Percentiles rank a stretch among this genome's conserved stretches.
Evolutionary conservation across 73 alveolate genomes (phyloP).

Genomic region (Durusdinium trenchii): DNA sequence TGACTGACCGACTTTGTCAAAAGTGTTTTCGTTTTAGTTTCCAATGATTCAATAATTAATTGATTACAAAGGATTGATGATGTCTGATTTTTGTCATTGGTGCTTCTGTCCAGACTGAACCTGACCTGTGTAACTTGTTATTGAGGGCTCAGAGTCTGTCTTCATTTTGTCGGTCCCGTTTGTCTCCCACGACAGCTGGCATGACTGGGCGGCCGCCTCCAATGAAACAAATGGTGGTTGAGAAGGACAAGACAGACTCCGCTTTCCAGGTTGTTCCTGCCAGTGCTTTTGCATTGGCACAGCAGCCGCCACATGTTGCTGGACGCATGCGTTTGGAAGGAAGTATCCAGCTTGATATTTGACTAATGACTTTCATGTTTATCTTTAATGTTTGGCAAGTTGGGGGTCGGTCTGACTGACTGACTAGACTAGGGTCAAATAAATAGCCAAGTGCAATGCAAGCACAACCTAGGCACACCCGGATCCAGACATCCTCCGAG

Average conservation of each 20-base stretch:
- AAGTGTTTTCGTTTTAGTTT: background rate
- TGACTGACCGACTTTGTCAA: background rate
- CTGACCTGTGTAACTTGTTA: background rate
- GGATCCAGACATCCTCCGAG: background rate
- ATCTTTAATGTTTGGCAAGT: background rate
- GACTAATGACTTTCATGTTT: background rate
- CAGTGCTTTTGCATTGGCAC: background rate
- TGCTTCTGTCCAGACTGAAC: background rate
- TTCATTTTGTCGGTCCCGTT: background rate
- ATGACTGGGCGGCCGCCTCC: background rate
- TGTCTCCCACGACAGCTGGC: background rate
- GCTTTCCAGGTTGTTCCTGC: background rate
- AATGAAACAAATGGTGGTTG: background rate
- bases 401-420: background rate
- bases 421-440: background rate
- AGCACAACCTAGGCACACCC: background rate
- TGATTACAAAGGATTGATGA: background rate
- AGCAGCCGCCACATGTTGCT: background rate
- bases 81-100: background rate
- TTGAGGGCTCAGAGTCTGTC: background rate
- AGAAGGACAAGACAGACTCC: background rate
- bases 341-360: background rate
- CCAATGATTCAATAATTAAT: background rate
- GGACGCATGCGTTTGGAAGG: background rate
- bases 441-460: background rate